Evolutionary conservation across 78 protist genomes (phyloP).

Genomic region (Acrasis kona): DNA sequence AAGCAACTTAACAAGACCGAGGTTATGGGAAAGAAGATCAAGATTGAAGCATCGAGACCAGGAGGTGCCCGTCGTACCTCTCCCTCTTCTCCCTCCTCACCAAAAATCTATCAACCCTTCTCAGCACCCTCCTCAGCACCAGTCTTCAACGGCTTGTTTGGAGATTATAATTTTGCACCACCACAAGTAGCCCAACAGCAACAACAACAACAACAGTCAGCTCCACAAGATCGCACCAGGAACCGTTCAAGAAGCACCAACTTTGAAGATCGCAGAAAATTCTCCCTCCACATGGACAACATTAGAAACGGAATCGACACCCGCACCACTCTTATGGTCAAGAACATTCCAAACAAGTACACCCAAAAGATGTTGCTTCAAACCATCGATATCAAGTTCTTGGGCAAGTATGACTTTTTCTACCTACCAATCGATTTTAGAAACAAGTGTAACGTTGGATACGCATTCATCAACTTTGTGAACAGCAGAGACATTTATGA

Average conservation of each 20-base stretch:
- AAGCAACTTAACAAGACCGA: constrained; percentile 35
- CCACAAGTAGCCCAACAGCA: background rate
- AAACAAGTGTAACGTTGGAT: constrained; percentile 67
- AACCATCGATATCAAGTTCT: constrained; percentile 39
- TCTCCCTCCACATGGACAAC: background rate
- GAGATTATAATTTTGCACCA: background rate
- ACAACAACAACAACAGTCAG: constrained; percentile 4
- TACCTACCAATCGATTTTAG: constrained; percentile 77
- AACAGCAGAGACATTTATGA: constrained; percentile 7
- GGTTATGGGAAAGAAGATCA: constrained; percentile 30
- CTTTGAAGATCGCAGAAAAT: background rate
- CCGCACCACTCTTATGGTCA: constrained; percentile 71
- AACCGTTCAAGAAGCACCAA: background rate
- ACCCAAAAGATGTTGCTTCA: constrained; percentile 36
- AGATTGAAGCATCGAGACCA: constrained; percentile 24
- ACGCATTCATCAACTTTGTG: constrained; percentile 73
- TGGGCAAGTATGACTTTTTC: constrained; percentile 66
- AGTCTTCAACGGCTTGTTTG: too few species aligned
- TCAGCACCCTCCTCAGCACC: too few species aligned
- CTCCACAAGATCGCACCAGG: too few species aligned
- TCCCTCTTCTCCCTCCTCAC: background rate
- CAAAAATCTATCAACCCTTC: background rate
- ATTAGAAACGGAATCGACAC: constrained; percentile 36
- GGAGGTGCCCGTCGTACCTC: constrained; percentile 16
- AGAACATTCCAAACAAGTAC: constrained; percentile 77